Percentiles rank a stretch among this genome's conserved stretches.
These are phyloP conservation scores for Prototheca cutis DNA, from an alignment of 163 green algal genomes.

Conservation along the genomic window DNA sequence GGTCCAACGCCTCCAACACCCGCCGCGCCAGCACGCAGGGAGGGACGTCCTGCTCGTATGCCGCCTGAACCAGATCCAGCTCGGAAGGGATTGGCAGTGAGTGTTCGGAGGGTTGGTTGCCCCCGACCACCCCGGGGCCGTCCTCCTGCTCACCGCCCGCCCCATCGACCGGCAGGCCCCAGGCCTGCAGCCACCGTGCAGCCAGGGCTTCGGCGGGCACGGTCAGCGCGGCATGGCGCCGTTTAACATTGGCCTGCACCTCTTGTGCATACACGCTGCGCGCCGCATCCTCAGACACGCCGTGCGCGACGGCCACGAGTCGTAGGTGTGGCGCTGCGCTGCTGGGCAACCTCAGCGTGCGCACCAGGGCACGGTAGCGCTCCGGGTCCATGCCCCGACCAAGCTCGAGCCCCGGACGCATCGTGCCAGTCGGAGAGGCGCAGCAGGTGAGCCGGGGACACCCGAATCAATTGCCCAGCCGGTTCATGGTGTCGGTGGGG, in stretches of 20 bases:
- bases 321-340: conserved; percentile 20
- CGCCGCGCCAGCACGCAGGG: conserved; percentile 66
- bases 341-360: conserved; percentile 8
- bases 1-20: conserved; percentile 51
- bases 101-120: too few species aligned
- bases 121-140: too few species aligned
- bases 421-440: background rate
- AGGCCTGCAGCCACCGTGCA: conserved; percentile 8
- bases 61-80: conserved; percentile 44
- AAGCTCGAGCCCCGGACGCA: too few species aligned
- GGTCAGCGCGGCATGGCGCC: conserved; percentile 31
- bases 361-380: conserved; percentile 1
- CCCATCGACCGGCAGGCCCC: conserved; percentile 10
- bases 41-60: conserved; percentile 47
- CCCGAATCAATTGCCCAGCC: too few species aligned
- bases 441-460: background rate
- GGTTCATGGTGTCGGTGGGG: too few species aligned
- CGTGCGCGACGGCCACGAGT: conserved; percentile 9
- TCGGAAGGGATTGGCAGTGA: background rate
- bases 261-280: conserved; percentile 57
- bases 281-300: conserved; percentile 37
- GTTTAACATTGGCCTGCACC: conserved; percentile 27
- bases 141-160: too few species aligned
- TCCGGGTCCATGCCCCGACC: conserved; percentile 2
- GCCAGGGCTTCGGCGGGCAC: background rate